phyloP scores from a whole-genome alignment of 2,329 filamentous ascomycete genomes.

The Claviceps pazoutovae region DNA sequence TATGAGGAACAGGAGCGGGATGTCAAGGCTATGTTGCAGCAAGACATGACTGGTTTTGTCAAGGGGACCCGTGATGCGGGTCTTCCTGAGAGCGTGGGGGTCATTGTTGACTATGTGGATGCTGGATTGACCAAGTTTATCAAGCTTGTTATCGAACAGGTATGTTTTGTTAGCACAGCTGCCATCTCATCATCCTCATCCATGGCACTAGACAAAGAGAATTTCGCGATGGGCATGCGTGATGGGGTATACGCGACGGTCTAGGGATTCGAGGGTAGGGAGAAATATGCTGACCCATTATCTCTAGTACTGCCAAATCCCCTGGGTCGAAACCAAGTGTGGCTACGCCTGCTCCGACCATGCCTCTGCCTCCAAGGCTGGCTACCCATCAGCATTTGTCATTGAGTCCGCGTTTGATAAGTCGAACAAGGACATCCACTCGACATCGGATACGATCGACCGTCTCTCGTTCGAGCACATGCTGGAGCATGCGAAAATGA shows the following conservation, averaged over 20 bases:
- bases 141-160: conserved; percentile 64
- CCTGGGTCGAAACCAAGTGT: conserved; percentile 76
- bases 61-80: conserved; percentile 73
- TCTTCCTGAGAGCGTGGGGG: conserved; percentile 71
- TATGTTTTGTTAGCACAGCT: conserved; percentile 7
- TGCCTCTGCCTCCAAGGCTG: conserved; percentile 58
- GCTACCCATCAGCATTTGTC: conserved; percentile 62
- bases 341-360: conserved; percentile 75
- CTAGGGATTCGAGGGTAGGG: too few species aligned
- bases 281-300: not conserved
- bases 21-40: conserved; percentile 93
- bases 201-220: too few species aligned
- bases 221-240: too few species aligned
- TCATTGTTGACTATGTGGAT: conserved; percentile 88
- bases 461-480: conserved; percentile 76
- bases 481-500: conserved; percentile 79
- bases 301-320: conserved; percentile 70
- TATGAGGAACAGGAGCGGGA: conserved; percentile 63
- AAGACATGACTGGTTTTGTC: conserved; percentile 92
- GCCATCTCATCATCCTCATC: not conserved
- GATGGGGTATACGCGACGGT: too few species aligned
- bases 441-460: conserved; percentile 55
- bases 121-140: conserved; percentile 73
- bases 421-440: conserved; percentile 55
- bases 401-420: conserved; percentile 59